Conservation (phyloP, 177 flowering plant genomes). For the Vitis hybrid region DNA sequence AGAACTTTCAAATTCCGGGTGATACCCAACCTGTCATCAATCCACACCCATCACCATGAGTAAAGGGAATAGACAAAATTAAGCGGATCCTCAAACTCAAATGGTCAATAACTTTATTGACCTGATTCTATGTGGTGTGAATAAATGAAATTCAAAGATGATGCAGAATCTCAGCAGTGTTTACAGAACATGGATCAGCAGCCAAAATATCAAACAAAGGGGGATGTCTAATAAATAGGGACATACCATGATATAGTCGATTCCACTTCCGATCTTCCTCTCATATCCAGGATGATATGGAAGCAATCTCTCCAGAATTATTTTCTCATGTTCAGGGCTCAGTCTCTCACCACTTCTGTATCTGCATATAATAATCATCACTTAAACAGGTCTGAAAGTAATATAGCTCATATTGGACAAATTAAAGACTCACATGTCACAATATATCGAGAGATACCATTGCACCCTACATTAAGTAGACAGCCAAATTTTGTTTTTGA, state of each 20-base stretch:
- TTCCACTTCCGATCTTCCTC: slow-evolving; percentile 64
- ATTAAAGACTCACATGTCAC: neutral
- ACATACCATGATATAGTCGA: slow-evolving; percentile 60
- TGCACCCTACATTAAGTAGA: too few species aligned
- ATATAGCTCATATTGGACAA: neutral
- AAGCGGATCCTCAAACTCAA: too few species aligned
- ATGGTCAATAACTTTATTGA: too few species aligned
- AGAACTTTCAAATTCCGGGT: slow-evolving; percentile 76
- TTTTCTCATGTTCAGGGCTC: slow-evolving; percentile 57
- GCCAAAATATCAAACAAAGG: neutral
- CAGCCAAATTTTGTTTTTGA: too few species aligned
- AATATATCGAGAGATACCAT: too few species aligned
- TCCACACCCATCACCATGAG: neutral
- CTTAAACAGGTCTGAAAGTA: neutral
- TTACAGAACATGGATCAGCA: too few species aligned
- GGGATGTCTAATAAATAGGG: slow-evolving; percentile 20
- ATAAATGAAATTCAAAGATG: too few species aligned
- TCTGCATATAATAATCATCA: slow-evolving; percentile 35
- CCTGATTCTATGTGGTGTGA: too few species aligned
- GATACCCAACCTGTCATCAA: slow-evolving; percentile 72
- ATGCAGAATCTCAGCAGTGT: too few species aligned
- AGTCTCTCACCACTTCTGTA: slow-evolving; percentile 67
- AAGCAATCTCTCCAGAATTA: slow-evolving; percentile 56
- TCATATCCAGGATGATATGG: slow-evolving; percentile 64
- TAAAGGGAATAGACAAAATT: neutral